Evolutionary conservation across 2,329 filamentous ascomycete species (phyloP).

Genomic region (Sarocladium brachiariae): DNA sequence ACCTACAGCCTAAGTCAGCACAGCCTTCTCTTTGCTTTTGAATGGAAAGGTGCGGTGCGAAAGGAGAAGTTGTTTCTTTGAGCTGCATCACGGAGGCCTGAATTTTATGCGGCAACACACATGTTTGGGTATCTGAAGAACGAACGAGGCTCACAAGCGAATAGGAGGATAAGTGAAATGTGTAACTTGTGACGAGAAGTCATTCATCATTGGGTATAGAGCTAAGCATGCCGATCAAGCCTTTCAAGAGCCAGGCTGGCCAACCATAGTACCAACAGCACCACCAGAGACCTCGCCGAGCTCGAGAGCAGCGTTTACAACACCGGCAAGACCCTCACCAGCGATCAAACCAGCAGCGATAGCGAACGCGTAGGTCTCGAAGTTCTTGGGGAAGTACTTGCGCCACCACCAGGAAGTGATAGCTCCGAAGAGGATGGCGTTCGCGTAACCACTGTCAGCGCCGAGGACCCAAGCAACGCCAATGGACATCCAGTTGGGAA

Average conservation of each 20-base stretch:
- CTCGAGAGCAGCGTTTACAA: slow-evolving; percentile 46
- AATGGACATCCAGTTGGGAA: slow-evolving; percentile 58
- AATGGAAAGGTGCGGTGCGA: no score
- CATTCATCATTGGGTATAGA: background rate
- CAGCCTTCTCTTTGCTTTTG: no score
- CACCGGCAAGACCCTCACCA: slow-evolving; percentile 56
- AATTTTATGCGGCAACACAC: no score
- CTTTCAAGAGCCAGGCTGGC: slow-evolving; percentile 13
- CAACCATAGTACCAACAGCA: slow-evolving; percentile 14
- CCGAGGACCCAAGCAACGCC: slow-evolving; percentile 54
- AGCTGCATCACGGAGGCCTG: no score
- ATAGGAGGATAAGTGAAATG: no score
- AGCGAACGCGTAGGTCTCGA: slow-evolving; percentile 51
- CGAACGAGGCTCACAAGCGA: no score
- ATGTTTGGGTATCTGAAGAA: no score
- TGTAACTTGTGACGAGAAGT: no score
- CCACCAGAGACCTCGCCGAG: slow-evolving; percentile 26
- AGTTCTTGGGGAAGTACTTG: slow-evolving; percentile 41
- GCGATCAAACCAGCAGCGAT: slow-evolving; percentile 56
- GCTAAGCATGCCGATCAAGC: background rate
- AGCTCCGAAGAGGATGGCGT: slow-evolving; percentile 49
- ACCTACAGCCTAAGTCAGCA: no score
- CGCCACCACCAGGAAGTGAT: slow-evolving; percentile 46
- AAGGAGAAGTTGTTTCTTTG: no score
- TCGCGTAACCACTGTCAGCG: slow-evolving; percentile 41